These are phyloP conservation scores for Ceratocystis eucalypticola DNA, from an alignment of 2,329 filamentous ascomycete genomes.

Conservation along the genomic window DNA sequence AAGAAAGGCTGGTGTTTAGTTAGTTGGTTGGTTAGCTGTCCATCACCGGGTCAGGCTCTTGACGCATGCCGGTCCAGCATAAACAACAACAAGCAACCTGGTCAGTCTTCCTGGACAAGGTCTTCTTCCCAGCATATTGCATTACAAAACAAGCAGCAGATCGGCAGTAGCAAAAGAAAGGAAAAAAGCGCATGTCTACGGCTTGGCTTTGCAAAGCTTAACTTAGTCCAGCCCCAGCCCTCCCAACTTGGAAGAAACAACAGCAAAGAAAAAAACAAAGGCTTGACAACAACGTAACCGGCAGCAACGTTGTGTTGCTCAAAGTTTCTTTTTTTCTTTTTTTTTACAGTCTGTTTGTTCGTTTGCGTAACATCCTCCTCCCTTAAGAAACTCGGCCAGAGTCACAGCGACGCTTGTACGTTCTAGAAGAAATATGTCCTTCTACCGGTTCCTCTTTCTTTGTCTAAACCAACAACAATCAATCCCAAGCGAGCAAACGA, in stretches of 20 bases:
- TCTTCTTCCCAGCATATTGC: background rate
- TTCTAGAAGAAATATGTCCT: background rate
- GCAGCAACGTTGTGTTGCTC: background rate
- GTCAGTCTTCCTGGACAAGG: background rate
- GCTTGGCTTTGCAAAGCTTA: background rate
- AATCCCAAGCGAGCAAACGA: background rate
- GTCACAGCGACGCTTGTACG: background rate
- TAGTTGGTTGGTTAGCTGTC: background rate
- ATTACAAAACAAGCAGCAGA: background rate
- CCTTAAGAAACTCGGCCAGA: background rate
- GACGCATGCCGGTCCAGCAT: background rate
- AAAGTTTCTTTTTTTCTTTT: background rate
- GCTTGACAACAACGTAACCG: background rate
- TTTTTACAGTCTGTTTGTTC: background rate
- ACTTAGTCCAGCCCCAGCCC: background rate
- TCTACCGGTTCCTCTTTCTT: background rate
- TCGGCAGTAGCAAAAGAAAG: background rate
- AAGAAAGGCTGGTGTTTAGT: background rate
- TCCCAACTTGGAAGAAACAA: background rate
- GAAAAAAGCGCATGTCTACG: too few relatives aligned
- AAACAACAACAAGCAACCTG: background rate
- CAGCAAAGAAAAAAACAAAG: background rate
- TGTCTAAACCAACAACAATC: background rate
- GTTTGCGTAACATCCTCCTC: background rate
- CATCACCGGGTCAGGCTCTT: background rate